phyloP scores from a whole-genome alignment of 2,329 filamentous ascomycete species.

The Cadophora gregata region DNA sequence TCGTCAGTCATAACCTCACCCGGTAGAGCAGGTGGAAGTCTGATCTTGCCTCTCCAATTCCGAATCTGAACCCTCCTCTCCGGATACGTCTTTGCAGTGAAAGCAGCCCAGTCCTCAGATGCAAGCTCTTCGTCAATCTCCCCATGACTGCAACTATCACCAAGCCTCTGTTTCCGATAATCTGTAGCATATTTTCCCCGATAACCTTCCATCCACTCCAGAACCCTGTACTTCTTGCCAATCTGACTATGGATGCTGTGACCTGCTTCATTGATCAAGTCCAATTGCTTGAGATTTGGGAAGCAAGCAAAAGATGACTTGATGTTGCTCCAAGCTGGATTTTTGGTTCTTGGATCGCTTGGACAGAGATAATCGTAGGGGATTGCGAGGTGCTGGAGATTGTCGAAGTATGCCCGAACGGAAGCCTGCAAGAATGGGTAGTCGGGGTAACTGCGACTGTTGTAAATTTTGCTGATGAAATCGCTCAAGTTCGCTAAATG shows the following conservation, averaged over 20 bases:
- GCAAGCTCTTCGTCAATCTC: neutral
- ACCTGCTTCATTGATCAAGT: neutral
- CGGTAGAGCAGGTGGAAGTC: too few species aligned
- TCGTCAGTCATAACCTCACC: neutral
- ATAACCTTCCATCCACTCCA: neutral
- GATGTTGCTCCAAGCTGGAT: neutral
- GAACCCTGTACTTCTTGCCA: neutral
- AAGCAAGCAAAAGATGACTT: neutral
- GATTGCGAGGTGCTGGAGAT: neutral
- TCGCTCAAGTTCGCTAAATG: neutral
- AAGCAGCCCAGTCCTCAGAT: neutral
- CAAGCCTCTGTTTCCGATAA: neutral
- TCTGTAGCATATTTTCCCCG: neutral
- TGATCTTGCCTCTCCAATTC: neutral
- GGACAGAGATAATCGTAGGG: neutral
- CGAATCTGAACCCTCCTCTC: neutral
- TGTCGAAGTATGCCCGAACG: neutral
- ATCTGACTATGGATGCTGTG: neutral
- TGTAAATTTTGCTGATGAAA: neutral
- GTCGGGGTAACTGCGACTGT: neutral
- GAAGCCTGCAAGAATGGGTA: neutral
- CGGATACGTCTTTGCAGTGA: neutral
- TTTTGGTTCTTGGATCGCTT: neutral
- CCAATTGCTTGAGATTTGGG: neutral
- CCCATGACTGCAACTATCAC: neutral